Evolutionary conservation across 495 filamentous ascomycete species (phyloP), one percentile per base, ranked within the genome.

Genomic region (Achaetomiella virescens): DNA sequence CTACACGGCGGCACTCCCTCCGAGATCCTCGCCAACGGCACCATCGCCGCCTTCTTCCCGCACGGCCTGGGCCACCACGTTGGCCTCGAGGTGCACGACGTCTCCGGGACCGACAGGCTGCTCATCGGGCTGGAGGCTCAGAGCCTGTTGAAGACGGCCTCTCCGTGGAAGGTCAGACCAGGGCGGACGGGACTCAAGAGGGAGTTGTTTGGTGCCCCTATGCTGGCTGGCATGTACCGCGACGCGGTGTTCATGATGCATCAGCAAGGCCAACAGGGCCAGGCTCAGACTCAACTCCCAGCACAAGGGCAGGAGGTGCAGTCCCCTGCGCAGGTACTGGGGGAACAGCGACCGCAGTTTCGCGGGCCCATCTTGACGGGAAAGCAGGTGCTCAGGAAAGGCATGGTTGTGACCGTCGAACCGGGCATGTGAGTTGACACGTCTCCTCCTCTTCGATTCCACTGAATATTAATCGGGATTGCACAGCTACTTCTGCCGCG

Each of bases 51-150:
- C 0, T 97, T 96, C 72, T 95, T 95, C 71, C 91, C 92, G 2
- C 92, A 97, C 68, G 92, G 92, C 2, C 75, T 92, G 14, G 89
- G 89, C 11, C 91, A 97, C 68, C 89, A 96, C 67, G 75, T 96
- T 33, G 92, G 92, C 0, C 77, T 97, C 15, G 92, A 97, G 67
- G 86, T 89, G 37, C 92, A 97, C 63, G 92, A 97, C 72, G 84
- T 88, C 6, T 61, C 51, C n/a, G 69, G 67, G 24, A 6, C 38
- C 2, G 55, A 65, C 52, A 57, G 49, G 41, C 37, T 72, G 51
- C 37, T 74, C 29, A 9, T 61, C 27, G 27, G 9, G 4, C 5
- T 31, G 27, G n/a, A n/a, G n/a, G n/a, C n/a, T n/a, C n/a, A n/a
- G n/a, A n/a, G n/a, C n/a, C n/a, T n/a, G n/a, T n/a, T n/a, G n/a